Conservation (phyloP, 805 yeast genomes). For the Candida incommunis region DNA sequence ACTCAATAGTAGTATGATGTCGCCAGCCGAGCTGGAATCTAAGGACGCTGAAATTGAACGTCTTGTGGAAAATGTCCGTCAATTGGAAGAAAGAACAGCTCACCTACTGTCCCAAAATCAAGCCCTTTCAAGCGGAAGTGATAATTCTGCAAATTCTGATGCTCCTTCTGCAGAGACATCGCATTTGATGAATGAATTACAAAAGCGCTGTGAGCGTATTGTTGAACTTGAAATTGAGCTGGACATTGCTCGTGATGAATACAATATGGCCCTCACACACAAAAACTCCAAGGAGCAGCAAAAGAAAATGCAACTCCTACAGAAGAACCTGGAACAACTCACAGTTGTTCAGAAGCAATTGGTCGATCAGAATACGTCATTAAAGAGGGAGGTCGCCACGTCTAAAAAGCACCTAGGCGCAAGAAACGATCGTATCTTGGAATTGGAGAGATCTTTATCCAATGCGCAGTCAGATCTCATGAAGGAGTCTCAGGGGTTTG, state of each 20-base stretch:
- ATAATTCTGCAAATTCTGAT: neutral
- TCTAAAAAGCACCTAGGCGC: slow-evolving; percentile 43
- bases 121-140: neutral
- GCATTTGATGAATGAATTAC: neutral
- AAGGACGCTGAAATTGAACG: neutral
- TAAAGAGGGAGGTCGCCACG: slow-evolving; percentile 42
- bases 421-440: slow-evolving; percentile 43
- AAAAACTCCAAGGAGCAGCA: slow-evolving; percentile 76
- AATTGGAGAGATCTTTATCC: slow-evolving; percentile 26
- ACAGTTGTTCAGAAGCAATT: slow-evolving; percentile 46
- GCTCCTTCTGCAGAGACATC: neutral
- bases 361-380: slow-evolving; percentile 42
- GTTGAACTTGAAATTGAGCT: slow-evolving; percentile 30
- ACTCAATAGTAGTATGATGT: neutral
- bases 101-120: neutral
- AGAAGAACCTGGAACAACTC: slow-evolving; percentile 42
- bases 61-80: neutral
- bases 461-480: slow-evolving; percentile 17
- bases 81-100: neutral
- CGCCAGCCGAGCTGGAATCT: neutral
- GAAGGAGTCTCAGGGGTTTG: slow-evolving; percentile 37
- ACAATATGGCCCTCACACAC: slow-evolving; percentile 25
- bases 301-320: slow-evolving; percentile 84
- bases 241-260: slow-evolving; percentile 25
- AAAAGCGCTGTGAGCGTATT: slow-evolving; percentile 21